phyloP scores from a whole-genome alignment of 2,329 filamentous ascomycete species.

The Ploettnerulaceae sp. region DNA sequence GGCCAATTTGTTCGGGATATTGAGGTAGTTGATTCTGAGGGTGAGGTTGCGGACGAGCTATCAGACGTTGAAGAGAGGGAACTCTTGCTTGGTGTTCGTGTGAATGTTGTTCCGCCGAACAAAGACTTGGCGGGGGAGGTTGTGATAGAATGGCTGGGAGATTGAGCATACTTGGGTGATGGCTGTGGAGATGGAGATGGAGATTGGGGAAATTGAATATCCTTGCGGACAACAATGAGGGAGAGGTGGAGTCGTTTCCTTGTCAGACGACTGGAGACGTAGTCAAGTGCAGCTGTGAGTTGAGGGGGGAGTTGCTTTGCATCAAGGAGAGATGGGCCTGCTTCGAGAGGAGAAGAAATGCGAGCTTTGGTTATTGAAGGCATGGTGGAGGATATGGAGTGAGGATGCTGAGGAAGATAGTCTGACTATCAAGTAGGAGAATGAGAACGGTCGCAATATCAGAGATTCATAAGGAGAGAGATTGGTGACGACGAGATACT shows the following conservation, averaged over 20 bases:
- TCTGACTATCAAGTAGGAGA: neutral
- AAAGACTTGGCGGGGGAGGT: conserved; percentile 20
- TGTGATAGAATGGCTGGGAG: conserved; percentile 10
- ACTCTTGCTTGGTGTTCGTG: conserved; percentile 11
- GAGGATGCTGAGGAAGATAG: conserved; percentile 1
- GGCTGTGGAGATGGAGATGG: conserved; percentile 10
- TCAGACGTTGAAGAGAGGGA: conserved; percentile 9
- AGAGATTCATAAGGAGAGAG: conserved; percentile 3
- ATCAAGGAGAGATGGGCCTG: conserved; percentile 55
- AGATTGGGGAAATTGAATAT: conserved; percentile 48
- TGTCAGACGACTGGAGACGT: conserved; percentile 51
- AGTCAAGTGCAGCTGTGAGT: conserved; percentile 52
- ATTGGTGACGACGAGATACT: conserved; percentile 10
- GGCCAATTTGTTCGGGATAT: conserved; percentile 26
- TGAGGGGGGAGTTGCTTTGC: conserved; percentile 52
- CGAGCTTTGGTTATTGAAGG: conserved; percentile 41
- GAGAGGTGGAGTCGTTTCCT: conserved; percentile 52
- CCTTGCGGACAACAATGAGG: conserved; percentile 51
- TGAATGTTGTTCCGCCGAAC: conserved; percentile 18
- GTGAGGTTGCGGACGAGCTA: conserved; percentile 15
- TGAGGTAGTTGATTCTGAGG: conserved; percentile 6
- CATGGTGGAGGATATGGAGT: neutral
- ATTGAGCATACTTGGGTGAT: conserved; percentile 3
- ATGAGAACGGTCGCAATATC: neutral
- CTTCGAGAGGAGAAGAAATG: conserved; percentile 61